A percentile compares a stretch with the other conserved stretches of the same genome.
Conservation (phyloP, 768 basidiomycete species). For the Rhizopogon sp. region DNA sequence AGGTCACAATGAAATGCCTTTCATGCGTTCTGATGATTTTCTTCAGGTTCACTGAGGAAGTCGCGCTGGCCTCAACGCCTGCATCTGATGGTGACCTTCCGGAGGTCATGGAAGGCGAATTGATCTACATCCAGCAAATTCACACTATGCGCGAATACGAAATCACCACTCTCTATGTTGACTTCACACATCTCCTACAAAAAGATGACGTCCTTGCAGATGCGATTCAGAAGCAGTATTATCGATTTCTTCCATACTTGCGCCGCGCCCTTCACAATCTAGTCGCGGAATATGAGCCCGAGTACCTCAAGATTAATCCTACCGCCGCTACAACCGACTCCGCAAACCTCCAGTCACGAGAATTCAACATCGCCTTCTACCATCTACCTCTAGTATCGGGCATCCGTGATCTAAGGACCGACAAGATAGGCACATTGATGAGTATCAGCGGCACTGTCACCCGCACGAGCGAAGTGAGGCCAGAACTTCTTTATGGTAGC, state of each 20-base stretch:
- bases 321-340: constrained; percentile 84
- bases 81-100: constrained; percentile 65
- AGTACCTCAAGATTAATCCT: constrained; percentile 92
- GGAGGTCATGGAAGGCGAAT: constrained; percentile 52
- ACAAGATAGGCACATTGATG: constrained; percentile 91
- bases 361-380: constrained; percentile 95
- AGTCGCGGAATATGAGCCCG: constrained; percentile 85
- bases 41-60: constrained; percentile 75
- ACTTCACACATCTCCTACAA: constrained; percentile 86
- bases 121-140: constrained; percentile 89
- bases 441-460: constrained; percentile 97
- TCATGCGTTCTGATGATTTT: background rate
- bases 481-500: constrained; percentile 89
- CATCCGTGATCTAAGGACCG: constrained; percentile 89
- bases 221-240: constrained; percentile 93
- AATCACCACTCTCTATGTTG: constrained; percentile 93
- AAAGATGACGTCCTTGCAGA: constrained; percentile 91
- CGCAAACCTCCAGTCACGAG: constrained; percentile 83
- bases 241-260: constrained; percentile 93
- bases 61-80: constrained; percentile 76
- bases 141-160: constrained; percentile 94
- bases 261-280: constrained; percentile 87
- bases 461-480: constrained; percentile 93
- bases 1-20: constrained; percentile 22
- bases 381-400: constrained; percentile 90